phyloP scores from a whole-genome alignment of 768 basidiomycete species.

The Russula olivacea region DNA sequence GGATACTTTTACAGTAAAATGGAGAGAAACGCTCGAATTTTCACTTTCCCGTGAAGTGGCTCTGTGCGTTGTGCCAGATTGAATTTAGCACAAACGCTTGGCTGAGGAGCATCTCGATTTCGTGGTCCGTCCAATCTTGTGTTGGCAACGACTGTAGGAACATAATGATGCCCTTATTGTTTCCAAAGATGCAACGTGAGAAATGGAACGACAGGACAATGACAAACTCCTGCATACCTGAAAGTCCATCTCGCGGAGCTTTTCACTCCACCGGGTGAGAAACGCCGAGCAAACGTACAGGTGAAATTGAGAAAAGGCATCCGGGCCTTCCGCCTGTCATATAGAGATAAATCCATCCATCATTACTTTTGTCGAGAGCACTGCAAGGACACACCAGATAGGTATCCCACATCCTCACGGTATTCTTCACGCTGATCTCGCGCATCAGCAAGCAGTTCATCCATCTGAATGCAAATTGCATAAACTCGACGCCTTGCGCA shows the following conservation, averaged over 20 bases:
- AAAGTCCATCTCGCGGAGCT: slow-evolving; percentile 94
- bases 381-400: slow-evolving; percentile 64
- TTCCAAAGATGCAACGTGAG: neutral
- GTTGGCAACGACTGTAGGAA: slow-evolving; percentile 92
- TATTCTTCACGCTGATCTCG: slow-evolving; percentile 94
- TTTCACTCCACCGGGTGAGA: slow-evolving; percentile 91
- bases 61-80: slow-evolving; percentile 90
- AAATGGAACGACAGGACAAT: neutral
- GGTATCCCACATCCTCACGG: slow-evolving; percentile 99
- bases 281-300: slow-evolving; percentile 98
- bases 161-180: slow-evolving; percentile 93
- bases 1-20: neutral
- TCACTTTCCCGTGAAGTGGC: slow-evolving; percentile 65
- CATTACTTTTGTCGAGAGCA: neutral
- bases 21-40: neutral
- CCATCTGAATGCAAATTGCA: slow-evolving; percentile 99
- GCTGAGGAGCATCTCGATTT: slow-evolving; percentile 90
- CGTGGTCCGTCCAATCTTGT: slow-evolving; percentile 91
- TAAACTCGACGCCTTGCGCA: slow-evolving; percentile 92
- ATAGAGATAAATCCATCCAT: neutral
- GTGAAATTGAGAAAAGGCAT: slow-evolving; percentile 98
- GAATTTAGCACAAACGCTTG: slow-evolving; percentile 94
- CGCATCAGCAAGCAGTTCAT: slow-evolving; percentile 99
- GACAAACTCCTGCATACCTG: slow-evolving; percentile 52
- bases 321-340: slow-evolving; percentile 84